Evolutionary conservation across 2,329 filamentous ascomycete species (phyloP).

Genomic region (Phaeosphaeriaceae sp.): DNA sequence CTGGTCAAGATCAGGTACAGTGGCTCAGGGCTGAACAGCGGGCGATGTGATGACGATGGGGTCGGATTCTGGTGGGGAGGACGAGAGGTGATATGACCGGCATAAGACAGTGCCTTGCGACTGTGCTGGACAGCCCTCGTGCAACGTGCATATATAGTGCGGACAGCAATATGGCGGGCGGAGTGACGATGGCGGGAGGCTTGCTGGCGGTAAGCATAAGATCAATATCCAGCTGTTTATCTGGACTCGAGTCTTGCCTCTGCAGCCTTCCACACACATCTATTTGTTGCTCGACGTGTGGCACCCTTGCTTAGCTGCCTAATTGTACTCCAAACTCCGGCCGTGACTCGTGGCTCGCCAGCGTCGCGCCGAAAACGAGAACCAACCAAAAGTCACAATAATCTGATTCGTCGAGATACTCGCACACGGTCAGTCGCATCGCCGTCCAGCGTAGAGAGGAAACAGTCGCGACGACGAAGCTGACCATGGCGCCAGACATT

Average conservation of each 20-base stretch:
- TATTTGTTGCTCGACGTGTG: neutral
- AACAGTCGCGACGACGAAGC: neutral
- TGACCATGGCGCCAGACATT: neutral
- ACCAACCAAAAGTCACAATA: neutral
- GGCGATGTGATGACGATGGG: slow-evolving; percentile 21
- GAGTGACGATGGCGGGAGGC: slow-evolving; percentile 17
- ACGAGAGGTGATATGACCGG: slow-evolving; percentile 26
- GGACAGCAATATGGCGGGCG: slow-evolving; percentile 33
- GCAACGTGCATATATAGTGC: slow-evolving; percentile 28
- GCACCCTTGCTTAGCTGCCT: neutral
- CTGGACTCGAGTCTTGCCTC: neutral
- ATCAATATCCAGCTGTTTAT: neutral
- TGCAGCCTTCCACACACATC: neutral
- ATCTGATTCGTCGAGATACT: neutral
- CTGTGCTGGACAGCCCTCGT: slow-evolving; percentile 31
- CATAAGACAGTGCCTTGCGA: slow-evolving; percentile 21
- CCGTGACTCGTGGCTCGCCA: neutral
- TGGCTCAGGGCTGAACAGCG: neutral
- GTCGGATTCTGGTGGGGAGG: slow-evolving; percentile 22
- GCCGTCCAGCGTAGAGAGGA: neutral
- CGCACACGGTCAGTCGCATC: neutral
- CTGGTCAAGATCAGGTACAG: neutral
- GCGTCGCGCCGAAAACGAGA: neutral
- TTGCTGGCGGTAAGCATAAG: neutral
- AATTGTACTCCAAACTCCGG: neutral